Evolutionary conservation across 805 yeast genomes (phyloP), one percentile per base, ranked within the genome.

Genomic region (Hanseniaspora singularis): DNA sequence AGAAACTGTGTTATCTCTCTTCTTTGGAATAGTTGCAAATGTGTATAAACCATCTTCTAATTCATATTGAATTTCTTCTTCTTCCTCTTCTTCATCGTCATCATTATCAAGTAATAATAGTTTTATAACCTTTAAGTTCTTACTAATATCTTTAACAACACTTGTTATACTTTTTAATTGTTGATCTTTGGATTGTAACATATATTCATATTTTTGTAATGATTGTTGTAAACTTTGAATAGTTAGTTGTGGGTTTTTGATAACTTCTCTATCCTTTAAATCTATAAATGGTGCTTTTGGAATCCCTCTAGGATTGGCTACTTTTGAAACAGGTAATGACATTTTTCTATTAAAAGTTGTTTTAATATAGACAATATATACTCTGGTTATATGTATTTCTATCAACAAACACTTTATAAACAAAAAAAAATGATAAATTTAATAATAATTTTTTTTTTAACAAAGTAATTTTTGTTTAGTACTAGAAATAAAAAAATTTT

Each of bases 261-360:
- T 81, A 52, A 87, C 73, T 54, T 78, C 75, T 41, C 76, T 80
- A 48, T 78, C 92, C 9, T 88, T 92, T 49, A 77, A 76, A 52
- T 82, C 94, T 44, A 92, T 77, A 62, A 92, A 92, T 33, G 94
- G 95, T 1, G 98, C 98, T 58, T 84, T 82, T 6, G 98, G 98
- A 49, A 92, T 92, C 3, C 98, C 98, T 53, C 97, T 73, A 9
- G 96, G 92, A 58, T 92, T 92, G 20, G 77, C 65, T 41, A 75
- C 71, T 2, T 71, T 72, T 12, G 79, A 71, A 55, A 79, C 76
- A 49, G 52, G 54, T 26, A 26, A 26, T 26, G n/a, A n/a, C n/a
- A n/a, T n/a, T n/a, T n/a, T n/a, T n/a, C n/a, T n/a, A n/a, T n/a
- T n/a, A n/a, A n/a, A n/a, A n/a, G n/a, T n/a, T n/a, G n/a, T n/a